phyloP scores from a whole-genome alignment of 768 basidiomycete species.

The Lentinula aciculospora region DNA sequence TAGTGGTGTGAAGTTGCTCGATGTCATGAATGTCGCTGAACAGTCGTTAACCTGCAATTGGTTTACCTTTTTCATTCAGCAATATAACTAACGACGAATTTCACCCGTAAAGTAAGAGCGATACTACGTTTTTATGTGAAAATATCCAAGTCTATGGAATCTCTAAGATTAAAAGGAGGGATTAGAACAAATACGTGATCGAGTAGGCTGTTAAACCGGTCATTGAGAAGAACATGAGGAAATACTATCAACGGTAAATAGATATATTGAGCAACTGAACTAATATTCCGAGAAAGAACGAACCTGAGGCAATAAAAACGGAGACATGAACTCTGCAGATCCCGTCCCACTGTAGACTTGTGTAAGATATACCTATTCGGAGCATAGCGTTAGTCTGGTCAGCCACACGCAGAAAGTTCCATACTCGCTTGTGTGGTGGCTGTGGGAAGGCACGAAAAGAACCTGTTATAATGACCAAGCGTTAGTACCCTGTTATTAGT shows the following conservation, averaged over 20 bases:
- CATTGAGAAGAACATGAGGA: conserved; percentile 47
- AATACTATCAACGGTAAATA: conserved; percentile 34
- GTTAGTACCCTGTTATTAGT: neutral
- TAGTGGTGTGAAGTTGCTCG: too few relatives aligned
- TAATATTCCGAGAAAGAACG: conserved; percentile 25
- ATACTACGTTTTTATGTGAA: too few relatives aligned
- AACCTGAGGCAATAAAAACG: conserved; percentile 53
- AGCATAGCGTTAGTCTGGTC: neutral
- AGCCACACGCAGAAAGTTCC: neutral
- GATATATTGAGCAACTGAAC: conserved; percentile 6
- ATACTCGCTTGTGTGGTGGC: conserved; percentile 48
- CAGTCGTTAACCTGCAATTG: too few relatives aligned
- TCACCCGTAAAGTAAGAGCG: too few relatives aligned
- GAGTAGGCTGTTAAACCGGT: conserved; percentile 43
- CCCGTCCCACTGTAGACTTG: conserved; percentile 67
- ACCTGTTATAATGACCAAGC: conserved; percentile 24
- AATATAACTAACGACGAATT: too few relatives aligned
- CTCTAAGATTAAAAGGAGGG: too few relatives aligned
- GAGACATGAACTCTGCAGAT: conserved; percentile 51
- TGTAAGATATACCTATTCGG: conserved; percentile 49
- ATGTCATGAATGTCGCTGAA: too few relatives aligned
- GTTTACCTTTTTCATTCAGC: too few relatives aligned
- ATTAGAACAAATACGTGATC: conserved; percentile 36
- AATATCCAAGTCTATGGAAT: too few relatives aligned
- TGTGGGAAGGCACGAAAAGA: conserved; percentile 56